Evolutionary conservation across 257 asterid species (phyloP).

Genomic region (Solanum piurae): DNA sequence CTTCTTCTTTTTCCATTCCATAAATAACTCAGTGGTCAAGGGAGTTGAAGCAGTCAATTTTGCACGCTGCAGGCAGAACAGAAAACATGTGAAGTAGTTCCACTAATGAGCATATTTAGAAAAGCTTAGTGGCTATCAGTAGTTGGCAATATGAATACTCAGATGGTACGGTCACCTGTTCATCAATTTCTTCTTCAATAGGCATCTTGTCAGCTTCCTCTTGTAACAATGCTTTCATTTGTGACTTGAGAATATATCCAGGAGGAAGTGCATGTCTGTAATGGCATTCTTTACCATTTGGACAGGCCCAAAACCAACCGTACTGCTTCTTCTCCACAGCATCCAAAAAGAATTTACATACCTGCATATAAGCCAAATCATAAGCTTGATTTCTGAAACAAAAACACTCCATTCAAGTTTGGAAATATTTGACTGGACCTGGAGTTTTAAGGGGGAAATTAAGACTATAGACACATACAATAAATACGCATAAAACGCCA

Average conservation of each 20-base stretch:
- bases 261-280: conserved; percentile 98
- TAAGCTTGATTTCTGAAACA: background rate
- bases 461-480: background rate
- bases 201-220: conserved; percentile 71
- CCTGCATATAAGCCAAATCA: conserved; percentile 26
- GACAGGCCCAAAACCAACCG: conserved; percentile 98
- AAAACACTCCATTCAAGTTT: background rate
- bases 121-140: background rate
- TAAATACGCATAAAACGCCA: background rate
- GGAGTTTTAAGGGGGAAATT: background rate
- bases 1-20: conserved; percentile 85
- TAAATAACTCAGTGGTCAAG: conserved; percentile 72
- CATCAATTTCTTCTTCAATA: conserved; percentile 92
- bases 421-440: background rate
- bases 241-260: conserved; percentile 83
- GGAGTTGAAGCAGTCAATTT: conserved; percentile 68
- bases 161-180: conserved; percentile 40
- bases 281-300: conserved; percentile 89
- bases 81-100: background rate
- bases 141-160: background rate
- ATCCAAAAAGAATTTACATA: conserved; percentile 79
- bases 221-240: conserved; percentile 93
- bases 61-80: conserved; percentile 50
- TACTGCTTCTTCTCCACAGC: conserved; percentile 99
- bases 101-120: background rate